Base-by-base conservation (phyloP, 345 rosid genomes). In the Eucalyptus erythrocorys region DNA sequence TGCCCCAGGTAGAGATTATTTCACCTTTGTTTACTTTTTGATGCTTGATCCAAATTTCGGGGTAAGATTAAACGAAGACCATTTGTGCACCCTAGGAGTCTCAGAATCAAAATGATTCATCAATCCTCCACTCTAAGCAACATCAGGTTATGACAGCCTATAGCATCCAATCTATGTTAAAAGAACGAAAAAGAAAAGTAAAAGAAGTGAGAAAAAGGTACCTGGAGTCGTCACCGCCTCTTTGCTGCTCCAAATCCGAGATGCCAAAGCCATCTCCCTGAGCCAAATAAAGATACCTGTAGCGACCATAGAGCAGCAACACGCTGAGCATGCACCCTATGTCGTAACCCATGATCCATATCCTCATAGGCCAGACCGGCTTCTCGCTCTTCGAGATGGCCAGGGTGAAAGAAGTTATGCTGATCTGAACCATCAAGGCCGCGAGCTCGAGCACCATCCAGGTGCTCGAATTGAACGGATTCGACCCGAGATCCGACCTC, bases 371-470 rank as follows among this genome's bases (percentile, higher is more conserved):
- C 99, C 99, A 97, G 89, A 95, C 92, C 10, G 99, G 97, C 64
- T 85, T 97, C 92, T 98, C 99, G 85, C 80, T 89, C 90, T 94
- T 91, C 1, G 99, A 95, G 87, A 97, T 84, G 50, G 95, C 93
- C 88, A 98, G 68, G 6, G 99, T 95, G 90, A 96, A 92, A 14
- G 96, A 92, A 89, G 91, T 97, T 51, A 94, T 90, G 86, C 89
- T 85, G 86, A 97, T 91, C 91, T 98, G 99, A 91, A 95, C 64
- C 86, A 95, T 88, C 91, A 97, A 91, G 90, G 96, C 94, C 55
- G 95, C n/a, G 85, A 96, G 92, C 92, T 98, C 99, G 88, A 95
- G 93, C 93, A 91, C 92, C 99, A 97, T 98, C 99, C 99, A 98
- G 55, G 95, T 88, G 47, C 93, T 91, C 0, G 99, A 95, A 93